Percentiles rank a stretch among this genome's conserved stretches.
These are phyloP conservation scores for Stachybotrys chartarum DNA, from an alignment of 2,329 filamentous ascomycete species.

Conservation along the genomic window DNA sequence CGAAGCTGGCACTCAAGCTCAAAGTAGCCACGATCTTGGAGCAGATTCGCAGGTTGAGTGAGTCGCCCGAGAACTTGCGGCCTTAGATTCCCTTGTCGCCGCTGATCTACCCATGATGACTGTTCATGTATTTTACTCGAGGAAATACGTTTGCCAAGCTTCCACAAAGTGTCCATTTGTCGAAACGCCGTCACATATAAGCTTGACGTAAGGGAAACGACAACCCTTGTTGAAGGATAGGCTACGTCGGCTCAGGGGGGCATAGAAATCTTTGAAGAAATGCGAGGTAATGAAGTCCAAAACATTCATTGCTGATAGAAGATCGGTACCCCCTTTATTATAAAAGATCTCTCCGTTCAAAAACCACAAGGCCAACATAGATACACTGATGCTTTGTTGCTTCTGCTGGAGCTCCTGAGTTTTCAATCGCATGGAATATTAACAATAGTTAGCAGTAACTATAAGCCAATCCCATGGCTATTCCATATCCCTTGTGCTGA, in stretches of 20 bases:
- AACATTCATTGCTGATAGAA: background rate
- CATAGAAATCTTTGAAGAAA: constrained; percentile 12
- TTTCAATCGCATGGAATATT: constrained; percentile 18
- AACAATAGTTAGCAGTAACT: constrained; percentile 24
- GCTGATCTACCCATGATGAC: constrained; percentile 5
- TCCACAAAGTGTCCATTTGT: constrained; percentile 19
- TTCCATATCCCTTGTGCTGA: constrained; percentile 10
- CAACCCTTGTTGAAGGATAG: constrained; percentile 19
- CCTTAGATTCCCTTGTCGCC: constrained; percentile 6
- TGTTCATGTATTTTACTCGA: constrained; percentile 5
- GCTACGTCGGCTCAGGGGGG: constrained; percentile 5
- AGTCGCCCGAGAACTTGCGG: constrained; percentile 9
- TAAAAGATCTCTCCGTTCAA: constrained; percentile 25
- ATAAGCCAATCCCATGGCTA: constrained; percentile 18
- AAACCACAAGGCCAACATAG: constrained; percentile 19
- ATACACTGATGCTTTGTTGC: constrained; percentile 13
- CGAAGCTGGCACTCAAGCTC: constrained; percentile 3
- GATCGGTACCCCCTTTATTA: constrained; percentile 12
- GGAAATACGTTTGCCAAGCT: constrained; percentile 3
- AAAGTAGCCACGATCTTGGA: background rate
- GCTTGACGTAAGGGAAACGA: constrained; percentile 10
- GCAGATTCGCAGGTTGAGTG: constrained; percentile 1
- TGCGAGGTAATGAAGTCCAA: constrained; percentile 6
- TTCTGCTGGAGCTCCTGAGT: constrained; percentile 6
- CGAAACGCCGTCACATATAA: constrained; percentile 8